A percentile compares a stretch with the other conserved stretches of the same genome.
Evolutionary conservation across 768 basidiomycete species (phyloP).

Genomic region (Wakefieldia striispora): DNA sequence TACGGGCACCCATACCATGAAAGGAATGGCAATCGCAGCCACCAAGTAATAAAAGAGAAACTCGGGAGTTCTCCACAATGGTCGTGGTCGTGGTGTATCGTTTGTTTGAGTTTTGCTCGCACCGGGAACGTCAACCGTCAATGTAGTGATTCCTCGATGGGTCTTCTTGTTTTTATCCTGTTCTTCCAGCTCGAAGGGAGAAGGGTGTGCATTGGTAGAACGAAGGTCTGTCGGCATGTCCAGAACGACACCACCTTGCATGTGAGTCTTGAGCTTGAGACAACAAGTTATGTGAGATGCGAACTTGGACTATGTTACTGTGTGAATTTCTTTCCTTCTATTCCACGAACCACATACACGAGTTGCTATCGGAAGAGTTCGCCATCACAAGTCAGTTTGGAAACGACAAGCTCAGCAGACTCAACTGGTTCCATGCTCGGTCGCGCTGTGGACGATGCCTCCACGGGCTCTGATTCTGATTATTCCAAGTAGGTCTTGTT

Average conservation of each 20-base stretch:
- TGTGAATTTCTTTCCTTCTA: constrained; percentile 14
- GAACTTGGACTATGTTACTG: neutral
- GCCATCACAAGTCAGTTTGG: constrained; percentile 24
- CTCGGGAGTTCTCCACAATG: constrained; percentile 80
- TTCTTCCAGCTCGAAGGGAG: constrained; percentile 18
- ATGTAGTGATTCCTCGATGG: constrained; percentile 35
- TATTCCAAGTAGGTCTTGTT: constrained; percentile 77
- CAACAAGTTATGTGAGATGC: neutral
- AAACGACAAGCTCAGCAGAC: constrained; percentile 11
- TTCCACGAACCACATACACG: no score
- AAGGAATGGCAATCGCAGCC: constrained; percentile 57
- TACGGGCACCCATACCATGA: constrained; percentile 77
- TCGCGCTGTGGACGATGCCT: constrained; percentile 75
- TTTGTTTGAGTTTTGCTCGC: constrained; percentile 31
- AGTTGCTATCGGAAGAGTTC: no score
- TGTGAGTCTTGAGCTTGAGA: no score
- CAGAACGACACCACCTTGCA: constrained; percentile 29
- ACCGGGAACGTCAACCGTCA: constrained; percentile 58
- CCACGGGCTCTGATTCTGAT: constrained; percentile 91
- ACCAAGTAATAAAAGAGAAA: constrained; percentile 74
- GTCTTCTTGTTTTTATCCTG: neutral
- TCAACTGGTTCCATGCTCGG: constrained; percentile 34
- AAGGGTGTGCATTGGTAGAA: constrained; percentile 1
- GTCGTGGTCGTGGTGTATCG: constrained; percentile 30
- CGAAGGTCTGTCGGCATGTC: constrained; percentile 38